Percentiles rank a stretch among this genome's conserved stretches.
Evolutionary conservation across 768 basidiomycete genomes (phyloP).

Genomic region (Suillus weaverae): DNA sequence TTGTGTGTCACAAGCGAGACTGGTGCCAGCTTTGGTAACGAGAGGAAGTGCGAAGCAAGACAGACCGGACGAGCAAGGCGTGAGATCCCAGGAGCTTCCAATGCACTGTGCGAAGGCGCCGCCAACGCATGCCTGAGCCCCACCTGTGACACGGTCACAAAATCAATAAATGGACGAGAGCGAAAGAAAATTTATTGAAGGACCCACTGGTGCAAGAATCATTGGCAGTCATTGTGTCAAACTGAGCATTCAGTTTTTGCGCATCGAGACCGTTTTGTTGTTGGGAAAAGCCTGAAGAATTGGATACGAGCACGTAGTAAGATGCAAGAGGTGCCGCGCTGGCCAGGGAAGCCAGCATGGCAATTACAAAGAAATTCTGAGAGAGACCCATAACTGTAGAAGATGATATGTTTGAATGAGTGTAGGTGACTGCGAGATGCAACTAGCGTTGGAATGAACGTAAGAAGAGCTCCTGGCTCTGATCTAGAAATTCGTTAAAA

Average conservation of each 20-base stretch:
- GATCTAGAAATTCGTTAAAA: slow-evolving; percentile 3
- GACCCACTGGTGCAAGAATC: slow-evolving; percentile 33
- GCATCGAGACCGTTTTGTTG: slow-evolving; percentile 37
- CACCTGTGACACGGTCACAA: slow-evolving; percentile 19
- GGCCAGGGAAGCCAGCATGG: slow-evolving; percentile 8
- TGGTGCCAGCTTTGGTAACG: slow-evolving; percentile 41
- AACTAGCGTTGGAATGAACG: not conserved
- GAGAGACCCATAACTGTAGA: not conserved
- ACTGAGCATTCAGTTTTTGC: slow-evolving; percentile 36
- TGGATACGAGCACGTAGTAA: slow-evolving; percentile 8
- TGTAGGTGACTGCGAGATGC: not conserved
- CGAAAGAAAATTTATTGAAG: not conserved
- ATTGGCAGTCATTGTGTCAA: slow-evolving; percentile 27
- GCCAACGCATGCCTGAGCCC: slow-evolving; percentile 37
- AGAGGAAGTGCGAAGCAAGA: slow-evolving; percentile 44
- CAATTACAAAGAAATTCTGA: slow-evolving; percentile 7
- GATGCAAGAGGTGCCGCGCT: slow-evolving; percentile 8
- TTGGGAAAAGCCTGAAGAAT: slow-evolving; percentile 22
- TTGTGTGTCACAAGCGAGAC: slow-evolving; percentile 48
- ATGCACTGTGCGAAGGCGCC: slow-evolving; percentile 43
- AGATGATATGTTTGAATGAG: not conserved
- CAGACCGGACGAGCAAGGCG: slow-evolving; percentile 33
- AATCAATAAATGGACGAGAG: not conserved
- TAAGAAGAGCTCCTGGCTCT: slow-evolving; percentile 15
- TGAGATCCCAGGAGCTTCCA: slow-evolving; percentile 32